phyloP scores from a whole-genome alignment of 78 protist genomes.

The Pigoraptor vietnamica region DNA sequence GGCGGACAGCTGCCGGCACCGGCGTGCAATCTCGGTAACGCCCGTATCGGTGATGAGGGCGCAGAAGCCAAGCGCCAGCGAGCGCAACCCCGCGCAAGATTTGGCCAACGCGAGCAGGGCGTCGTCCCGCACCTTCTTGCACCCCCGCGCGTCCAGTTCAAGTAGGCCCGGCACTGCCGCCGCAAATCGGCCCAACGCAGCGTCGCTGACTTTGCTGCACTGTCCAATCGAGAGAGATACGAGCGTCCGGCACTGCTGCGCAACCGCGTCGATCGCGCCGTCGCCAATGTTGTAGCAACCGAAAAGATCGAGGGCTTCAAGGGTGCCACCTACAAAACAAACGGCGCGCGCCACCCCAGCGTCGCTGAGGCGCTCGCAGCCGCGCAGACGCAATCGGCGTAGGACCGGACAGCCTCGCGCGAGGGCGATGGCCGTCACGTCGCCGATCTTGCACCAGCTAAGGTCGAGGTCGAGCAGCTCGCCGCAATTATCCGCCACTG shows the following conservation, averaged over 20 bases:
- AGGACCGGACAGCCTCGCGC: background rate
- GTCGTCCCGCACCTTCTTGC: background rate
- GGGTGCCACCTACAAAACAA: background rate
- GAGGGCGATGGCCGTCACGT: background rate
- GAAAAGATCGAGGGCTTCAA: background rate
- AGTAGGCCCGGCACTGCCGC: background rate
- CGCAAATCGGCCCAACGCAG: background rate
- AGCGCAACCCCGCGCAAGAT: background rate
- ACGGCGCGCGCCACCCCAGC: background rate
- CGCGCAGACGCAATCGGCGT: background rate
- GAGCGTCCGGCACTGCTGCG: background rate
- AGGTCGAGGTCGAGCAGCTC: background rate
- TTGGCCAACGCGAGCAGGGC: background rate
- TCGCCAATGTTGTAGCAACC: background rate
- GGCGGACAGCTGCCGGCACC: background rate
- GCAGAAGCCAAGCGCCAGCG: background rate
- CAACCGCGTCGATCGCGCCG: background rate
- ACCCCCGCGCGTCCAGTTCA: background rate
- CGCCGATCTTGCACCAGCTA: background rate
- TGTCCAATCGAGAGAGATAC: background rate
- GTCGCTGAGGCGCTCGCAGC: background rate
- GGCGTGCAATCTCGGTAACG: background rate
- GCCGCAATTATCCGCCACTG: background rate
- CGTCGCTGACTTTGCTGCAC: background rate
- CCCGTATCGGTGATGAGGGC: background rate